These are phyloP conservation scores for Boechera stricta DNA, from an alignment of 345 rosid genomes.

Conservation along the genomic window DNA sequence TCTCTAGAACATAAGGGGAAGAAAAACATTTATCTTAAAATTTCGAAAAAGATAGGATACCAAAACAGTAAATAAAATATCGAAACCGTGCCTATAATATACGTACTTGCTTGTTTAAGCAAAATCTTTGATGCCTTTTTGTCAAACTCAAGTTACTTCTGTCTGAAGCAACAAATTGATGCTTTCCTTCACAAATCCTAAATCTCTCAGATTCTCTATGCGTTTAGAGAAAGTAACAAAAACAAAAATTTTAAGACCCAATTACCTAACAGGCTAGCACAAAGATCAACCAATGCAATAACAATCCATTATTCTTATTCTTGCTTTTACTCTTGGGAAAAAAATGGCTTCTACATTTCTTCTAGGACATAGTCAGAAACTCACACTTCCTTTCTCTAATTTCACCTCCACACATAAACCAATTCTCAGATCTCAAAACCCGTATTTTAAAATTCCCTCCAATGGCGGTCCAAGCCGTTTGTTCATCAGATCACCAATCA, in stretches of 20 bases:
- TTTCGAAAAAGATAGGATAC: conserved; percentile 3
- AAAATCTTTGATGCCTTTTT: conserved; percentile 42
- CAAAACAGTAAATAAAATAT: background rate
- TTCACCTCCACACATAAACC: conserved; percentile 24
- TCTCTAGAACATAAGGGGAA: background rate
- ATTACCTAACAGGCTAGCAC: background rate
- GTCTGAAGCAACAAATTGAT: conserved; percentile 46
- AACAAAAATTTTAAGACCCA: conserved; percentile 10
- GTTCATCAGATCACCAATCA: conserved; percentile 25
- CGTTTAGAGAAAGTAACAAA: conserved; percentile 14
- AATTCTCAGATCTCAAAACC: conserved; percentile 11
- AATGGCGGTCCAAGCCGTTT: conserved; percentile 18
- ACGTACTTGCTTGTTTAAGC: conserved; percentile 25
- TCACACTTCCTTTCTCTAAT: conserved; percentile 26
- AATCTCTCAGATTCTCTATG: conserved; percentile 10
- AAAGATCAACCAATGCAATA: conserved; percentile 22
- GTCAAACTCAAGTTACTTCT: conserved; percentile 35
- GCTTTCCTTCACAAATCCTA: conserved; percentile 52
- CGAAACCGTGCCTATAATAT: background rate
- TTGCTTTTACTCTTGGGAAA: background rate
- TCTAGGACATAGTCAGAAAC: conserved; percentile 39
- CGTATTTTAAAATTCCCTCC: conserved; percentile 31
- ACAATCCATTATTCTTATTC: background rate
- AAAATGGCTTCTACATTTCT: conserved; percentile 50
- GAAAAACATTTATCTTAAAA: background rate